These are phyloP conservation scores for Scytalidium sp. DNA, from an alignment of 2,329 filamentous ascomycete genomes.

Conservation along the genomic window DNA sequence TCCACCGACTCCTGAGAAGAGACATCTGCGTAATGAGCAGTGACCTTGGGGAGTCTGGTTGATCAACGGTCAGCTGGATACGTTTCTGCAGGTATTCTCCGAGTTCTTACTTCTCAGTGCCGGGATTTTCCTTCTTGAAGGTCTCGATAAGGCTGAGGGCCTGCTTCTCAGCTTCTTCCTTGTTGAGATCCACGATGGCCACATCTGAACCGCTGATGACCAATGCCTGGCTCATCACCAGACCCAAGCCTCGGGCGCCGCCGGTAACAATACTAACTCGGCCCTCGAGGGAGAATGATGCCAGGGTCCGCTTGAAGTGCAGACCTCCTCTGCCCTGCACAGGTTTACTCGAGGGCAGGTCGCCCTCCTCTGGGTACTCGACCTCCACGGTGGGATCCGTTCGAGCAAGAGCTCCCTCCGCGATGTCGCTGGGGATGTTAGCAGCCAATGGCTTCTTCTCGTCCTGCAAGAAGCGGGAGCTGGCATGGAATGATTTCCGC, in stretches of 20 bases:
- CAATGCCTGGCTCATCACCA: slow-evolving; percentile 91
- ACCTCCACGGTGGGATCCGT: slow-evolving; percentile 77
- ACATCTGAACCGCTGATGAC: slow-evolving; percentile 85
- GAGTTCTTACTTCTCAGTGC: slow-evolving; percentile 56
- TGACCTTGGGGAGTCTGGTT: slow-evolving; percentile 73
- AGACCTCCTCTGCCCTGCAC: slow-evolving; percentile 74
- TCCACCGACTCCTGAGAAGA: slow-evolving; percentile 77
- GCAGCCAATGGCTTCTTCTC: slow-evolving; percentile 14
- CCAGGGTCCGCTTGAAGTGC: slow-evolving; percentile 81
- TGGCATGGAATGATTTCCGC: slow-evolving; percentile 15
- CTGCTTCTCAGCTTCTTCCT: slow-evolving; percentile 79
- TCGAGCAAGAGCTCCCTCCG: slow-evolving; percentile 56
- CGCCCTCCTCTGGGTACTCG: slow-evolving; percentile 71
- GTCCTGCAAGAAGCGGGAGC: slow-evolving; percentile 13
- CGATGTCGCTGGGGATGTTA: slow-evolving; percentile 5
- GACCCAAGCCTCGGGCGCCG: slow-evolving; percentile 81
- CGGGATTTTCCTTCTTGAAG: slow-evolving; percentile 78
- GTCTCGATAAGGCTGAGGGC: slow-evolving; percentile 70
- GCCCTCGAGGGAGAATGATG: slow-evolving; percentile 81
- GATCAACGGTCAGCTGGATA: slow-evolving; percentile 4
- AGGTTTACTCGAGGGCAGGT: slow-evolving; percentile 68
- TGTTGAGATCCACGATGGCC: slow-evolving; percentile 91
- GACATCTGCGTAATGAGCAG: slow-evolving; percentile 88
- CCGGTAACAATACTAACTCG: slow-evolving; percentile 85
- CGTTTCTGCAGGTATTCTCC: not conserved